Evolutionary conservation across 176 grass and related monocot genomes (phyloP).

Genomic region (Aegilops tauschii): DNA sequence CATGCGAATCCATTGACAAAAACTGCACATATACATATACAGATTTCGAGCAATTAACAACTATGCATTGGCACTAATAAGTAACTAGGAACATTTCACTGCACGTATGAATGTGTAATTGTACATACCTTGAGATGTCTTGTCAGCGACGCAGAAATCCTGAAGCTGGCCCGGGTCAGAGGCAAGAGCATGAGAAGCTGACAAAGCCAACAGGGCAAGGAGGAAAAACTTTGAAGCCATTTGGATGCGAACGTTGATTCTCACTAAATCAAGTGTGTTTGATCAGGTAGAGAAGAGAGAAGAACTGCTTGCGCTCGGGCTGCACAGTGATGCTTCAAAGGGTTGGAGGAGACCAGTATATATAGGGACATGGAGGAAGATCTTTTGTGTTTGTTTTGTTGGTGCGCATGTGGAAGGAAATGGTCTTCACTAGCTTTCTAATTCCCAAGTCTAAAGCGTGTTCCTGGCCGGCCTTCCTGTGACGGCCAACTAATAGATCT

Average conservation of each 20-base stretch:
- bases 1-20: neutral
- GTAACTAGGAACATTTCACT: neutral
- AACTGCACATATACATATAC: neutral
- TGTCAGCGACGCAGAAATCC: conserved; percentile 75
- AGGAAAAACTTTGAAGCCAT: neutral
- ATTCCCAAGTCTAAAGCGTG: neutral
- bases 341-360: neutral
- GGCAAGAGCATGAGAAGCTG: neutral
- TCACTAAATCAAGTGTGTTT: neutral
- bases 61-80: neutral
- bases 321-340: neutral
- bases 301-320: neutral
- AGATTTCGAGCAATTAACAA: neutral
- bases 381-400: neutral
- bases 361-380: neutral
- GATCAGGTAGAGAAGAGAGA: too few relatives aligned
- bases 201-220: neutral
- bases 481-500: neutral
- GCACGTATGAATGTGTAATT: neutral
- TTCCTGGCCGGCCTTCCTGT: neutral
- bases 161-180: conserved; percentile 50
- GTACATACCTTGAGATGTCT: neutral
- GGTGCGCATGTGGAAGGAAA: neutral
- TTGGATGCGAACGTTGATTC: neutral
- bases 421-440: neutral